These are phyloP conservation scores for Phytophthora sansomeana DNA, from an alignment of 352 stramenopile genomes.

Conservation along the genomic window DNA sequence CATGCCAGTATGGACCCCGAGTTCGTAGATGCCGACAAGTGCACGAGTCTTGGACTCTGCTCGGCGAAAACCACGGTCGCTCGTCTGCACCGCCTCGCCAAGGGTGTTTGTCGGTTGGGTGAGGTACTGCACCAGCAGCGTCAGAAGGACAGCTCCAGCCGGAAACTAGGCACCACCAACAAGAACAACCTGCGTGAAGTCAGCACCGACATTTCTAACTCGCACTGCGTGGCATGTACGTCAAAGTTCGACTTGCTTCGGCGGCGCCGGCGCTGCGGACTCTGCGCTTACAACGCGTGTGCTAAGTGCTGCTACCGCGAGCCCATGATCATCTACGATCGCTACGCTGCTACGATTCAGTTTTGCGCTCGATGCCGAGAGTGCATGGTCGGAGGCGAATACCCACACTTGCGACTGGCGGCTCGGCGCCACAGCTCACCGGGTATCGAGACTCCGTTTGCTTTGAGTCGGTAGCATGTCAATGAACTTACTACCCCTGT, in stretches of 20 bases:
- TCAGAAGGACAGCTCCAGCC: slow-evolving; percentile 12
- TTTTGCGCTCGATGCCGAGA: slow-evolving; percentile 48
- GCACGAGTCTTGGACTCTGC: slow-evolving; percentile 22
- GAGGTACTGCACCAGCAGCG: slow-evolving; percentile 39
- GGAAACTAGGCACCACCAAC: slow-evolving; percentile 4
- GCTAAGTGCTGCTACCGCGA: slow-evolving; percentile 44
- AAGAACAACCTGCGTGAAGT: slow-evolving; percentile 5
- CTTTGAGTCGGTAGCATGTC: slow-evolving; percentile 15
- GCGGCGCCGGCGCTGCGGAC: slow-evolving; percentile 39
- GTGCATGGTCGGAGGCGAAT: slow-evolving; percentile 45
- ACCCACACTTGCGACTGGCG: slow-evolving; percentile 42
- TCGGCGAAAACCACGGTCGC: slow-evolving; percentile 37
- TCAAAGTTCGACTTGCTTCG: slow-evolving; percentile 41
- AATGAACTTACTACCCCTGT: not conserved
- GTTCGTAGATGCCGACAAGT: slow-evolving; percentile 9
- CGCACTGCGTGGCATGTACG: slow-evolving; percentile 48
- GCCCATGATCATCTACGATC: slow-evolving; percentile 51
- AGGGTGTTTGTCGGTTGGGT: slow-evolving; percentile 39
- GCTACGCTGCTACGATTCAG: slow-evolving; percentile 42
- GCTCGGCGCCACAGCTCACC: slow-evolving; percentile 44
- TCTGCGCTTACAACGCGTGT: slow-evolving; percentile 47
- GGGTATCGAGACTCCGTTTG: slow-evolving; percentile 25
- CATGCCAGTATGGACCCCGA: slow-evolving; percentile 31
- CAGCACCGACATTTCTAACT: slow-evolving; percentile 33
- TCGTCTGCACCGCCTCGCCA: slow-evolving; percentile 34